These are phyloP conservation scores for Neurospora sp. DNA, from an alignment of 495 filamentous ascomycete species.

Conservation along the genomic window DNA sequence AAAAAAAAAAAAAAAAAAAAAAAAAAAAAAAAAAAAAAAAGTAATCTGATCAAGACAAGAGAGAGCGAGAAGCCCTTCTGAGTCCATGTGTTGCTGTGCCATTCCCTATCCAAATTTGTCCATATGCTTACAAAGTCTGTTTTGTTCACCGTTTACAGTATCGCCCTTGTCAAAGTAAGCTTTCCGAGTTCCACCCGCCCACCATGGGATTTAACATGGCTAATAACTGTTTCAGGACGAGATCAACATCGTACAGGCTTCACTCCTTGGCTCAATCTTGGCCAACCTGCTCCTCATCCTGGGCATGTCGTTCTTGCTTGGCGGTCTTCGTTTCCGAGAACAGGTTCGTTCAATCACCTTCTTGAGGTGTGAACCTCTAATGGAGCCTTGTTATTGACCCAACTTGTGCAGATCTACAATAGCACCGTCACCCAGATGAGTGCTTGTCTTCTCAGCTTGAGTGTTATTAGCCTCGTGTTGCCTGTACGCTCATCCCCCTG, in stretches of 20 bases:
- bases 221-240: conserved; percentile 48
- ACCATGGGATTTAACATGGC: conserved; percentile 5
- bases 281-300: conserved; percentile 81
- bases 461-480: conserved; percentile 74
- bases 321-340: conserved; percentile 79
- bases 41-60: conserved; percentile 22
- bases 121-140: not conserved
- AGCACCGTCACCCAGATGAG: conserved; percentile 94
- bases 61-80: conserved; percentile 20
- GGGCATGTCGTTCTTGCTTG: conserved; percentile 81
- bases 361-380: not conserved
- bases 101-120: not conserved
- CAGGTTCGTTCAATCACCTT: conserved; percentile 41
- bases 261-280: conserved; percentile 77
- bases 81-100: conserved; percentile 3
- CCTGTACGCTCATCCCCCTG: conserved; percentile 38
- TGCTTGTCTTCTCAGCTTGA: conserved; percentile 79
- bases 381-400: conserved; percentile 5
- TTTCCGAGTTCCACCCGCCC: conserved; percentile 13
- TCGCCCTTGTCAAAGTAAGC: conserved; percentile 53
- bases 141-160: conserved; percentile 34
- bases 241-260: conserved; percentile 84
- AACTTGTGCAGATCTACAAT: conserved; percentile 66
- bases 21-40: too few relatives aligned
- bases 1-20: too few relatives aligned